These are phyloP conservation scores for Amanita polypyramis DNA, from an alignment of 768 basidiomycete species.

Conservation along the genomic window DNA sequence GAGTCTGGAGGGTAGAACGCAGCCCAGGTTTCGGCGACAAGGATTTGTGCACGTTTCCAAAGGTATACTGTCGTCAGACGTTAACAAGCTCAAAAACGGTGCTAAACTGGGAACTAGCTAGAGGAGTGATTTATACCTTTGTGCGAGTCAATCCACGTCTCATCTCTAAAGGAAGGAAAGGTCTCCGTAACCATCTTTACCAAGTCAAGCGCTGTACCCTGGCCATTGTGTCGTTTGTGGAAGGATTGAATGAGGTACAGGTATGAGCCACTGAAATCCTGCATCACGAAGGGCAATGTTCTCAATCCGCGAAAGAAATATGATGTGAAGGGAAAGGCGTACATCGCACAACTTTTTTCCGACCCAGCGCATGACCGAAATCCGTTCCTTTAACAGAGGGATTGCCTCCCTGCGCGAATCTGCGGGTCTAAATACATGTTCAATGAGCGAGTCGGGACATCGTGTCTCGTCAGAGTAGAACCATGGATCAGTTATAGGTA, in stretches of 20 bases:
- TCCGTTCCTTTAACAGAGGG: slow-evolving; percentile 62
- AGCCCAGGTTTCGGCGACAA: slow-evolving; percentile 88
- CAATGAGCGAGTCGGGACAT: slow-evolving; percentile 65
- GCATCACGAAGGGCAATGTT: background rate
- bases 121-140: slow-evolving; percentile 34
- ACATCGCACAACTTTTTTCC: slow-evolving; percentile 65
- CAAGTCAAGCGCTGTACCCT: slow-evolving; percentile 63
- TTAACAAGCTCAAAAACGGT: background rate
- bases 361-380: slow-evolving; percentile 69
- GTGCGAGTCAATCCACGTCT: slow-evolving; percentile 42
- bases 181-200: slow-evolving; percentile 58
- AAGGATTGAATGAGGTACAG: slow-evolving; percentile 55
- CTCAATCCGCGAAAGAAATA: background rate
- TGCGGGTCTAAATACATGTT: slow-evolving; percentile 57
- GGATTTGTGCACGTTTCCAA: slow-evolving; percentile 89
- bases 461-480: slow-evolving; percentile 65
- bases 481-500: slow-evolving; percentile 68
- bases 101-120: background rate
- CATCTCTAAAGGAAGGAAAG: slow-evolving; percentile 74
- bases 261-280: slow-evolving; percentile 68
- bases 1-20: slow-evolving; percentile 61
- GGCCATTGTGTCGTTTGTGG: slow-evolving; percentile 34
- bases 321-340: slow-evolving; percentile 16
- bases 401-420: slow-evolving; percentile 48
- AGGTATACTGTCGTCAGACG: slow-evolving; percentile 43